Conservation (phyloP, 805 yeast species). For the Wickerhamiella azymoides region DNA sequence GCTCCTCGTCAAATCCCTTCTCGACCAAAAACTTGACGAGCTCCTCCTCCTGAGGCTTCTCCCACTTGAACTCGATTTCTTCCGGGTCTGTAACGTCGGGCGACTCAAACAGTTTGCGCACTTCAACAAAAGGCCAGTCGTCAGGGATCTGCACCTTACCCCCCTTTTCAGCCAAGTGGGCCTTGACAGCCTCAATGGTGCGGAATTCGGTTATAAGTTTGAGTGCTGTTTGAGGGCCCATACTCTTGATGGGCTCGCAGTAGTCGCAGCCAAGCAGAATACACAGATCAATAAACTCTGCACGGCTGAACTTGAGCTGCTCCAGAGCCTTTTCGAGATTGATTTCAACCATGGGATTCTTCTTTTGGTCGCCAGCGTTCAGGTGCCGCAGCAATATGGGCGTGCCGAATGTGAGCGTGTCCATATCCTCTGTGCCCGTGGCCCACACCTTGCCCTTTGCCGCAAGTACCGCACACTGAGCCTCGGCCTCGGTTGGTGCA, state of each 20-base stretch:
- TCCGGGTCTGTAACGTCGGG: conserved; percentile 64
- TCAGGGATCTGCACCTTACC: conserved; percentile 78
- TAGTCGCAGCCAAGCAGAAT: conserved; percentile 93
- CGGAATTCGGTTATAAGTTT: conserved; percentile 80
- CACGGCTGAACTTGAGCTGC: conserved; percentile 59
- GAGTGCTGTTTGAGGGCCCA: conserved; percentile 90
- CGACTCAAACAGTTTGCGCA: conserved; percentile 63
- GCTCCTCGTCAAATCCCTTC: conserved; percentile 86
- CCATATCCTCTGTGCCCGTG: conserved; percentile 99
- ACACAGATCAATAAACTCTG: conserved; percentile 79
- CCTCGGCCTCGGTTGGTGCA: conserved; percentile 98
- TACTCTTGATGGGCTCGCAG: conserved; percentile 87
- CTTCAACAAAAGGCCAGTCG: conserved; percentile 85
- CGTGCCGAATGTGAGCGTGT: conserved; percentile 83
- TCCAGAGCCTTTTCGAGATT: conserved; percentile 52
- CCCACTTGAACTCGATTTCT: conserved; percentile 68
- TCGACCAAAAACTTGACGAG: conserved; percentile 73
- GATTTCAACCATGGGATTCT: conserved; percentile 81
- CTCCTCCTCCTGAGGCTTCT: conserved; percentile 75
- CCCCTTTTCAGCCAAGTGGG: conserved; percentile 38
- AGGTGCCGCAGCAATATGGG: conserved; percentile 74
- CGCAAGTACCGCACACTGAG: conserved; percentile 93
- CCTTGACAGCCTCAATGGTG: conserved; percentile 64
- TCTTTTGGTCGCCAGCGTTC: conserved; percentile 88
- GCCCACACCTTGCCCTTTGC: conserved; percentile 84